Evolutionary conservation across 345 rosid genomes (phyloP), one percentile per base, ranked within the genome.

Genomic region (Citrus glauca): DNA sequence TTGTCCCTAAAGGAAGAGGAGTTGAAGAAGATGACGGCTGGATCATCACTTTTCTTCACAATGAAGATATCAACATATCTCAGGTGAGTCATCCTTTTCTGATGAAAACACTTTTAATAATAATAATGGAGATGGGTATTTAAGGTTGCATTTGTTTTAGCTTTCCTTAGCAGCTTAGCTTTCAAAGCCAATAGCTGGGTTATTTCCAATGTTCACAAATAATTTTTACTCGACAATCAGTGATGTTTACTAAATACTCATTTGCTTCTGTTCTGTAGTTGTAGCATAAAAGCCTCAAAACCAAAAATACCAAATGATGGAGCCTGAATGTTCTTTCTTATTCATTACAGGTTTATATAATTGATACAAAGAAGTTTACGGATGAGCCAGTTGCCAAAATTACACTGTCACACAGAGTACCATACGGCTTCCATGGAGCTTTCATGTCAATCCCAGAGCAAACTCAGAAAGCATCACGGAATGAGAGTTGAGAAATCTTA

Each of bases 1-100:
- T 87, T 61, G 87, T 90, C 68, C 81, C 91, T 17, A 85, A 81
- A 79, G 66, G 30, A 33, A 77, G 74, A 3, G 65, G 80, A 20
- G 1, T 16, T 4, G 86, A 84, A 73, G 87, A 90, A 81, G 94
- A 86, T 22, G 88, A 88, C 45, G 87, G 90, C 8, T 88, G 90
- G 94, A 79, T 90, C 69, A 74, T 87, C 42, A 85, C 85, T 68
- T 90, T 80, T 77, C 84, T 87, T 32, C 90, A 90, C 75, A 68
- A 88, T 71, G 94, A 90, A 82, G 77, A 69, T 7, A 84, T 82
- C 4, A 72, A 83, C 53, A 60, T 56, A 14, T 88, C 90, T 28
- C 83, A 86, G 76, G 93, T 86, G 62, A 72, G 85, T 77, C 4
- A 38, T 19, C 17, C 38, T 64, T 30, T 30, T 2, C 28, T 28